Evolutionary conservation across 805 yeast species (phyloP).

Genomic region (Kodamaea fukazawae): DNA sequence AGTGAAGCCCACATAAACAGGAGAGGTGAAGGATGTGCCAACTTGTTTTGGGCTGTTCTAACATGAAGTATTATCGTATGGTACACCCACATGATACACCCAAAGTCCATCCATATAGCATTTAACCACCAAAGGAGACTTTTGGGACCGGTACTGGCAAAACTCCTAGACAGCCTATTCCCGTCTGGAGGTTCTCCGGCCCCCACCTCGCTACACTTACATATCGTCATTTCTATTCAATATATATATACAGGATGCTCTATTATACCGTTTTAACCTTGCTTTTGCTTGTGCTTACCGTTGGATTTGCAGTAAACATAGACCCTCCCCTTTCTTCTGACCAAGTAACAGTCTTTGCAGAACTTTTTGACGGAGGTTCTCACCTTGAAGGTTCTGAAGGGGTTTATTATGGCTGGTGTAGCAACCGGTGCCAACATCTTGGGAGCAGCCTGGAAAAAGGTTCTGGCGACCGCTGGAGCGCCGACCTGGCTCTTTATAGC

Average conservation of each 20-base stretch:
- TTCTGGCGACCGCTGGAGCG: constrained; percentile 13
- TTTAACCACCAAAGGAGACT: too few relatives aligned
- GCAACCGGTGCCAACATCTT: constrained; percentile 11
- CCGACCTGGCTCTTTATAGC: constrained; percentile 17
- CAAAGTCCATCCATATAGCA: too few relatives aligned
- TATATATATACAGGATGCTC: constrained; percentile 4
- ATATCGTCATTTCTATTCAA: constrained; percentile 1
- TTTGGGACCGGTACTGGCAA: too few relatives aligned
- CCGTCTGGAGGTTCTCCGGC: too few relatives aligned
- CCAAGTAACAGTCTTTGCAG: constrained; percentile 85
- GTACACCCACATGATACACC: too few relatives aligned
- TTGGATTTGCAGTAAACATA: constrained; percentile 91
- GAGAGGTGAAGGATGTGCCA: too few relatives aligned
- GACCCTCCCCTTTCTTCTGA: constrained; percentile 92
- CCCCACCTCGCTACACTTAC: neutral
- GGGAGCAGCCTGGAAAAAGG: constrained; percentile 14
- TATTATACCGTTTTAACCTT: constrained; percentile 44
- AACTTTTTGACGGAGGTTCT: constrained; percentile 91
- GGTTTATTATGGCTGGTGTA: constrained; percentile 10
- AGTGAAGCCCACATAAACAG: neutral
- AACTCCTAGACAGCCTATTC: too few relatives aligned
- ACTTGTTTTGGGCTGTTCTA: too few relatives aligned
- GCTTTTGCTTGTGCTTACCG: constrained; percentile 93
- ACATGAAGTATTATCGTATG: too few relatives aligned
- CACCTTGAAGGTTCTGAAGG: constrained; percentile 60